Conservation (phyloP, 352 stramenopile genomes). For the Pseudoperonospora humuli region DNA sequence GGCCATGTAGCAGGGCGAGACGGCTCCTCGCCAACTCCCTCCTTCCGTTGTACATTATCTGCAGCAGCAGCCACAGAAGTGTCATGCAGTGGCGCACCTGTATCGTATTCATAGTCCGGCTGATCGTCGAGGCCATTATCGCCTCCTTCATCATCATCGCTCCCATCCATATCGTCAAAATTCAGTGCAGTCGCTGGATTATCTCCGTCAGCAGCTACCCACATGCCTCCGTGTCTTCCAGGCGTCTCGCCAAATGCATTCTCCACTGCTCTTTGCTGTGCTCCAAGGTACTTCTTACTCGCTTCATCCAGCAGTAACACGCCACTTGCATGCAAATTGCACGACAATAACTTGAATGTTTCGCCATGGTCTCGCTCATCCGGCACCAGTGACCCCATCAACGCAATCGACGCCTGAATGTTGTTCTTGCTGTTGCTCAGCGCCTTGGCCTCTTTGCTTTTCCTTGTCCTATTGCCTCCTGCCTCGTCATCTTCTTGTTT, state of each 20-base stretch:
- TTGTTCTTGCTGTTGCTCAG: constrained; percentile 56
- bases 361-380: constrained; percentile 74
- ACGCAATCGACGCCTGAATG: constrained; percentile 64
- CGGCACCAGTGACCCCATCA: constrained; percentile 75
- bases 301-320: constrained; percentile 73
- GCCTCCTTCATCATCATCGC: constrained; percentile 16
- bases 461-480: constrained; percentile 8
- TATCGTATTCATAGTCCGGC: constrained; percentile 25
- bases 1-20: neutral
- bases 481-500: constrained; percentile 11
- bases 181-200: constrained; percentile 28
- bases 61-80: constrained; percentile 8
- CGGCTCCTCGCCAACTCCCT: neutral
- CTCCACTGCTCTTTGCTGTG: constrained; percentile 8
- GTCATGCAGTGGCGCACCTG: constrained; percentile 21
- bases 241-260: constrained; percentile 22
- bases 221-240: constrained; percentile 13
- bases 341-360: constrained; percentile 81
- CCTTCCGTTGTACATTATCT: constrained; percentile 4
- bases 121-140: constrained; percentile 25
- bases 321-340: constrained; percentile 57
- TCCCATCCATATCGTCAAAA: constrained; percentile 37
- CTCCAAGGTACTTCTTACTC: constrained; percentile 57
- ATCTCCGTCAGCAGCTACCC: constrained; percentile 13
- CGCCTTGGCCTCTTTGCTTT: constrained; percentile 13